phyloP scores from a whole-genome alignment of 495 filamentous ascomycete genomes.

The Amphirosellinia nigrospora region DNA sequence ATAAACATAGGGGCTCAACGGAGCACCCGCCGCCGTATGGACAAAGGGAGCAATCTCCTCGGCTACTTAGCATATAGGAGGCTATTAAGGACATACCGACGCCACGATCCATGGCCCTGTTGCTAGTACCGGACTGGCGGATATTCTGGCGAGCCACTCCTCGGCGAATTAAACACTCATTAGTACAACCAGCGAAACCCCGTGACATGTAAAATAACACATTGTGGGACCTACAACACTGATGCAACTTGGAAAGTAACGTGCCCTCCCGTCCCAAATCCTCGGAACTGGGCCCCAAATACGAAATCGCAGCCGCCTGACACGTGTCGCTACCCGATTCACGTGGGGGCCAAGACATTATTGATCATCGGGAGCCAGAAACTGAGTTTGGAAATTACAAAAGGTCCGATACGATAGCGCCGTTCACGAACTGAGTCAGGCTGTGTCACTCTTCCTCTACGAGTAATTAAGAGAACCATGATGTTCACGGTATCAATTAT shows the following conservation, averaged over 20 bases:
- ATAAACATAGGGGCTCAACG: neutral
- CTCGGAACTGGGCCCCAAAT: neutral
- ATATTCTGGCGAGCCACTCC: neutral
- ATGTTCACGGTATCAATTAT: neutral
- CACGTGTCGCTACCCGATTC: neutral
- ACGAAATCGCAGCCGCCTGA: neutral
- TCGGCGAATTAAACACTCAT: neutral
- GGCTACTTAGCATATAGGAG: neutral
- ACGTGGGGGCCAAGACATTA: neutral
- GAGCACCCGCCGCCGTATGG: neutral
- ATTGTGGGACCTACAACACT: neutral
- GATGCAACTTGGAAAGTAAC: neutral
- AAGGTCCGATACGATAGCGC: neutral
- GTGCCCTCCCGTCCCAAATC: conserved; percentile 13
- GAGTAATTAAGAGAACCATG: neutral
- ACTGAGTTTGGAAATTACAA: neutral
- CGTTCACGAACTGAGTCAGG: neutral
- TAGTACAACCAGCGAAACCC: neutral
- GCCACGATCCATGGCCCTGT: neutral
- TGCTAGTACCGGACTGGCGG: neutral
- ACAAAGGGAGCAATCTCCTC: neutral
- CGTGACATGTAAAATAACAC: neutral
- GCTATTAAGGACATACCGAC: neutral
- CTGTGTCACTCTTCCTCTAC: neutral
- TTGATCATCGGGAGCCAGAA: neutral